Base-by-base conservation (phyloP, 1,139 yeast genomes). In the Blastobotrys indianensis region DNA sequence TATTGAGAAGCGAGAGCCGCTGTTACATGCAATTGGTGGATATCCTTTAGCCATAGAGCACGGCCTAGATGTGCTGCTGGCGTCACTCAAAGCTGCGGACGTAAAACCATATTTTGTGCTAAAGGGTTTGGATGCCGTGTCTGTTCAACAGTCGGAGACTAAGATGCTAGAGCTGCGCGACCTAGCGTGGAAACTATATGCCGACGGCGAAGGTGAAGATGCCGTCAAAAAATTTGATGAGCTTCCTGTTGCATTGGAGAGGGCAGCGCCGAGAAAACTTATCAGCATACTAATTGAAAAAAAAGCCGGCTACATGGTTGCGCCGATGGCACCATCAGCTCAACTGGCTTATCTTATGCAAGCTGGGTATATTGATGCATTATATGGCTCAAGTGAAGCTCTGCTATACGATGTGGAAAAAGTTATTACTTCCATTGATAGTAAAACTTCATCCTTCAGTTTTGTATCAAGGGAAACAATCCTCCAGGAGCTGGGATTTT, bases 321-420 rank as follows among this genome's bases (percentile, higher is more conserved):
- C 95, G 30, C 98, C 98, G 1, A 88, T 82, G 60, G 76, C 81
- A 47, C 79, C 97, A 0, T 80, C 88, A 63, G 79, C 85, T 45
- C 97, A 92, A 65, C 71, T 92, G 56, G 78, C 86, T 8, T 87
- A 86, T 58, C 68, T 90, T 57, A 70, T 75, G 53, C 75, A 74
- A 46, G 31, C 39, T 16, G 73, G 66, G 28, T 65, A 74, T 37
- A 76, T 90, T 46, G 94, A 90, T 63, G 80, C 85, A 1, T 77
- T 90, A 33, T 87, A 80, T 63, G 95, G 95, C 1, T 84, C 96
- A 8, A 81, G 90, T 1, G 97, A 92, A 57, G 73, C 81, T 40
- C 68, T 90, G 41, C 69, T 90, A 61, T 64, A 77, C 47, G 69
- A 70, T 12, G 74, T 85, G 35, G 94, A 84, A 51, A 84, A 79